These are phyloP conservation scores for Phytophthora ramorum DNA, from an alignment of 352 stramenopile genomes.

Conservation along the genomic window DNA sequence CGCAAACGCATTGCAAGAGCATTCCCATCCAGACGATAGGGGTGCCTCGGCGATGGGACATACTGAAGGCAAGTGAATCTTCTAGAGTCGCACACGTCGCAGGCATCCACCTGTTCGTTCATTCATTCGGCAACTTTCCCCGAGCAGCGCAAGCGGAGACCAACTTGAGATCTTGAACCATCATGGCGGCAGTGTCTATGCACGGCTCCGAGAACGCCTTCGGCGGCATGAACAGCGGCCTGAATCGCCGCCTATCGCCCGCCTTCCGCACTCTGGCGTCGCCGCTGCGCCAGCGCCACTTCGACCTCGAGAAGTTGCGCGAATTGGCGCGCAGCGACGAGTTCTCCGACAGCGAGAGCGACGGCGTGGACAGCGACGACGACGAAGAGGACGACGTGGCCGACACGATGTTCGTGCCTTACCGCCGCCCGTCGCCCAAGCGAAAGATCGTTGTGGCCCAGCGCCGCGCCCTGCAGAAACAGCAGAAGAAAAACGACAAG, in stretches of 20 bases:
- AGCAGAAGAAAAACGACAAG: constrained; percentile 38
- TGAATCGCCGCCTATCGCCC: constrained; percentile 55
- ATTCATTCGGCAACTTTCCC: constrained; percentile 38
- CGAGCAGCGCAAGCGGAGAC: constrained; percentile 19
- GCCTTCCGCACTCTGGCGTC: constrained; percentile 60
- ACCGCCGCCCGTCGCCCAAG: constrained; percentile 44
- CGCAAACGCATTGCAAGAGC: constrained; percentile 6
- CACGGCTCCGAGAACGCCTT: constrained; percentile 51
- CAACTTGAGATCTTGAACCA: constrained; percentile 18
- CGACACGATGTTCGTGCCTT: constrained; percentile 66
- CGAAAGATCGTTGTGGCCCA: constrained; percentile 28
- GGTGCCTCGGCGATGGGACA: constrained; percentile 18
- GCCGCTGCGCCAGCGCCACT: constrained; percentile 54
- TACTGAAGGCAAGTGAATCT: constrained; percentile 37
- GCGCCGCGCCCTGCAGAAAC: constrained; percentile 27
- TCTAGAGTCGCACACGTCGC: constrained; percentile 34
- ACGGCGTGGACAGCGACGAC: constrained; percentile 69
- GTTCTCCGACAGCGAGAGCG: constrained; percentile 85
- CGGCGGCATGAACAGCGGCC: constrained; percentile 46
- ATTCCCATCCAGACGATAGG: constrained; percentile 24
- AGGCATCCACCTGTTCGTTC: constrained; percentile 9
- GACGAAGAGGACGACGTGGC: constrained; percentile 53
- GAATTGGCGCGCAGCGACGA: constrained; percentile 80
- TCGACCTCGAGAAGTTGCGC: constrained; percentile 68
- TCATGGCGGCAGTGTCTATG: constrained; percentile 77